Base-by-base conservation (phyloP, 129 eudicot species). In the Centrapalus pauciflorus region DNA sequence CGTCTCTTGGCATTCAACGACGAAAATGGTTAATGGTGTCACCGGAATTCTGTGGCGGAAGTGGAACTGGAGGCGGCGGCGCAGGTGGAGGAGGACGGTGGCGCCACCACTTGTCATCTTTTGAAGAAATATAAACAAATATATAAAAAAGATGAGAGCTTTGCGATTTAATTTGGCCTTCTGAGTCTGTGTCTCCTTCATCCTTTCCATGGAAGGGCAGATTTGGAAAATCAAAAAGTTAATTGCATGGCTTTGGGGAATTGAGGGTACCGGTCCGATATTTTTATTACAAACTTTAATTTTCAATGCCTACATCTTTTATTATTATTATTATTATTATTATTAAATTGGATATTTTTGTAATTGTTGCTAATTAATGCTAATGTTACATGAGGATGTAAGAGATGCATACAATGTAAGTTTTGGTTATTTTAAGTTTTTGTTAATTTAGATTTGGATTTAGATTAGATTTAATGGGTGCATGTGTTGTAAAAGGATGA, bases 251-350 rank as follows among this genome's bases (percentile, higher is more conserved):
- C 87, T 64, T n/a, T 73, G 95, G 97, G 97, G 97, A 90, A 87
- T 90, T 87, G 95, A 84, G 95, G 97, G 87, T 76, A 84, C 66
- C 97, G 97, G 97, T 90, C 97, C 97, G 97, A 90, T n/a, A 13
- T 75, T 69, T 64, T 60, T 54, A 23, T 56, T 48, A 41, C 59
- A 65, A 10, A 43, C 77, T 71, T 74, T 57, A 10, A 17, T 17
- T 29, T 20, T 68, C 55, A 10, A 21, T 45, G 45, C 16, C 35
- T 74, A 46, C 55, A 52, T 34, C 25, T 27, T n/a, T n/a, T 55
- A 58, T 25, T n/a, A n/a, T n/a, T n/a, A n/a, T n/a, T n/a, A n/a
- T n/a, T n/a, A n/a, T n/a, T n/a, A n/a, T n/a, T n/a, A n/a, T n/a
- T n/a, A n/a, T n/a, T n/a, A n/a, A n/a, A 34, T 64, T 56, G 41